phyloP scores from a whole-genome alignment of 2,329 filamentous ascomycete genomes.

The Aspergillus quadricinctus region DNA sequence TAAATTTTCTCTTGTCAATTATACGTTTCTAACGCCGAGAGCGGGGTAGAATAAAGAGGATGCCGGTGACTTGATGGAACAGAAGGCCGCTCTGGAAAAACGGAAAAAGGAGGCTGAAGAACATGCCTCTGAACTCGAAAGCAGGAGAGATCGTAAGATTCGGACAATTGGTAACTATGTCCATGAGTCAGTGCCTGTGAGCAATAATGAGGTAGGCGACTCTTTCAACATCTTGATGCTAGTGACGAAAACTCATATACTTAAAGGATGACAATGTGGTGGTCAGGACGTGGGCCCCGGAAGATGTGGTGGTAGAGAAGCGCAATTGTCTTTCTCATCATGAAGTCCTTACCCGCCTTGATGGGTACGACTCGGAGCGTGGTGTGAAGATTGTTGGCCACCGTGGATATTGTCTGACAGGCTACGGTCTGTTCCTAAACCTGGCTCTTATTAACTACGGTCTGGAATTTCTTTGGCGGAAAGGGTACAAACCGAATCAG shows the following conservation, averaged over 20 bases:
- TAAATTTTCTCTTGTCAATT: background rate
- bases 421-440: constrained; percentile 87
- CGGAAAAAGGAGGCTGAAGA: constrained; percentile 78
- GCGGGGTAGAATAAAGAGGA: constrained; percentile 73
- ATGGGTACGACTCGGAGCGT: constrained; percentile 88
- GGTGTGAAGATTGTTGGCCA: constrained; percentile 93
- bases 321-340: constrained; percentile 82
- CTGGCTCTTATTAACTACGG: constrained; percentile 94
- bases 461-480: constrained; percentile 76
- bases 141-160: constrained; percentile 69
- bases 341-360: constrained; percentile 81
- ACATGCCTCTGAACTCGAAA: constrained; percentile 69
- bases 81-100: constrained; percentile 74
- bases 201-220: constrained; percentile 65
- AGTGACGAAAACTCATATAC: background rate
- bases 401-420: constrained; percentile 85
- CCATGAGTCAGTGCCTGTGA: constrained; percentile 79
- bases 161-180: constrained; percentile 88
- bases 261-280: constrained; percentile 71
- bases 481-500: constrained; percentile 77
- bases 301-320: constrained; percentile 69
- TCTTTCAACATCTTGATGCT: background rate
- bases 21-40: constrained; percentile 6
- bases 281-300: constrained; percentile 74
- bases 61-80: constrained; percentile 70